Evolutionary conservation across 2,329 filamentous ascomycete genomes (phyloP), one percentile per base, ranked within the genome.

Genomic region (Dryadomyces sulphureus): DNA sequence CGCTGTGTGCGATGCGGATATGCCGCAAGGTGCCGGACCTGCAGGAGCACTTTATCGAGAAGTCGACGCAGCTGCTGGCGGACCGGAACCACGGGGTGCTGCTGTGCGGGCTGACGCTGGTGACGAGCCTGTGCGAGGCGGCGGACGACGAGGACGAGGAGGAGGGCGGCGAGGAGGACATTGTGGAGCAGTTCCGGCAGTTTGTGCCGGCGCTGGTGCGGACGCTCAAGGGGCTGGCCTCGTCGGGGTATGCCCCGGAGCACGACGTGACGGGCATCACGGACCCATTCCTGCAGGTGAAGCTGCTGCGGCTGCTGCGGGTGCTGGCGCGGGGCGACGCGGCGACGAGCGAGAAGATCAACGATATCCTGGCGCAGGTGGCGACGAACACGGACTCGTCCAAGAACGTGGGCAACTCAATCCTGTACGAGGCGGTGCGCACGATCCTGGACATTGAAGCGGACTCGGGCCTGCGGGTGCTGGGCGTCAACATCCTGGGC

Each of bases 361-460:
- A 96, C 65, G 92, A 98, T 59, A 98, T 98, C 50, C 69, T 98
- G 49, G 92, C 92, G 6, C 89, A 94, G 67, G 92, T 98, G 46
- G 92, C 92, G 45, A 96, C 90, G 35, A 98, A 98, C 63, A 98
- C 92, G 1, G 92, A 98, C 59, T 88, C 90, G 0, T 89, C 89
- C 24, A 98, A 98, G 69, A 98, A 98, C 54, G 92, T 98, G 38
- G 92, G 92, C 52, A 98, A 98, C 61, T 90, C 92, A 1, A 98
- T 98, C 55, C 72, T 98, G 7, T 98, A 98, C 66, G 92, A 98
- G 65, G 85, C 92, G 1, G 92, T 98, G 34, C 79, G 92, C 38
- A 98, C 92, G 0, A 98, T 98, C 54, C 78, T 98, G 42, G 92
- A 98, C 55, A 96, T 98, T 45, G 92, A 98, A 63, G 93, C 92